Evolutionary conservation across 495 filamentous ascomycete species (phyloP).

Genomic region (Rostrohypoxylon terebratum): DNA sequence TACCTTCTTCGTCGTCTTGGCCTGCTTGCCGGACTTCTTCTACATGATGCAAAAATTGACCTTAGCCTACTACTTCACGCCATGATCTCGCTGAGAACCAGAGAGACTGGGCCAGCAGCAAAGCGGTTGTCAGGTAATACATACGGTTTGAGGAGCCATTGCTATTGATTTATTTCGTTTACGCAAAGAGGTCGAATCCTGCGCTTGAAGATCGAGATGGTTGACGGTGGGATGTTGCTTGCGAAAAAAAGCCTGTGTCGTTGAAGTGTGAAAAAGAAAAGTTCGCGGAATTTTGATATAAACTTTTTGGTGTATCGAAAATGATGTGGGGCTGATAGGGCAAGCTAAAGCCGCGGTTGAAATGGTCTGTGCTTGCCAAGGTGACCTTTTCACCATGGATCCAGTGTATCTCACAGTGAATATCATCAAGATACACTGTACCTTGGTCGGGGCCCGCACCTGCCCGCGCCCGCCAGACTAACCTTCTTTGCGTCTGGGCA

Average conservation of each 20-base stretch:
- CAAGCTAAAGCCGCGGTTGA: constrained; percentile 5
- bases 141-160: constrained; percentile 79
- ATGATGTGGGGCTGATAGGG: constrained; percentile 37
- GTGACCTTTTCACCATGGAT: neutral
- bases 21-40: constrained; percentile 73
- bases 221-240: constrained; percentile 37
- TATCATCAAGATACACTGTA: neutral
- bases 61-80: constrained; percentile 96
- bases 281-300: constrained; percentile 39
- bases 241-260: constrained; percentile 27
- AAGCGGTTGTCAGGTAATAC: constrained; percentile 81
- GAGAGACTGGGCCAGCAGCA: constrained; percentile 78
- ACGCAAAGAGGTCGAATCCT: constrained; percentile 77
- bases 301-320: constrained; percentile 53
- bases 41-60: constrained; percentile 63
- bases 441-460: neutral
- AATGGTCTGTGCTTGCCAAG: constrained; percentile 3
- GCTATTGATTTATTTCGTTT: constrained; percentile 47
- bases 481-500: neutral
- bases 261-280: constrained; percentile 26
- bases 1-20: constrained; percentile 75
- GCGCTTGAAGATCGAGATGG: constrained; percentile 50
- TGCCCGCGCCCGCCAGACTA: neutral
- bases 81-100: constrained; percentile 56
- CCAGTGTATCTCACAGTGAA: neutral